Evolutionary conservation across 768 basidiomycete species (phyloP).

Genomic region (Amanita pallidorosea): DNA sequence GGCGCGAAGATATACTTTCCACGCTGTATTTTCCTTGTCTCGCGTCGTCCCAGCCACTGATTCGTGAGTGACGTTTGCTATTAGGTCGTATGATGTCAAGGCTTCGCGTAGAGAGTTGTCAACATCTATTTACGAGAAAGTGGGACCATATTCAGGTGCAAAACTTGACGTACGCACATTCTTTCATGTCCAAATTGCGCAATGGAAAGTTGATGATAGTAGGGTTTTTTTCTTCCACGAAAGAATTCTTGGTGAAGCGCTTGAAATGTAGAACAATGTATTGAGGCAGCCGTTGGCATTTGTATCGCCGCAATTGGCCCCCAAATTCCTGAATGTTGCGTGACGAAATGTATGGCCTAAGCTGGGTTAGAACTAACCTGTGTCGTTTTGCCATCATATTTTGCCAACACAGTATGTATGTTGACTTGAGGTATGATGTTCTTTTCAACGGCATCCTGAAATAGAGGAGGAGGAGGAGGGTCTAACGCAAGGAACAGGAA

Average conservation of each 20-base stretch:
- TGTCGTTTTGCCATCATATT: conserved; percentile 88
- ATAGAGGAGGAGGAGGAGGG: conserved; percentile 93
- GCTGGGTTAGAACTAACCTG: conserved; percentile 41
- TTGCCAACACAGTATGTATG: conserved; percentile 79
- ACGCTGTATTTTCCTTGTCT: conserved; percentile 83
- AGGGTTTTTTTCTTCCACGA: conserved; percentile 98
- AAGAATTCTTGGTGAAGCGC: conserved; percentile 91
- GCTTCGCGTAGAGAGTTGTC: conserved; percentile 52
- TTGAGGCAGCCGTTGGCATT: conserved; percentile 79
- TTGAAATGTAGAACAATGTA: conserved; percentile 95
- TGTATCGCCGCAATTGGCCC: conserved; percentile 80
- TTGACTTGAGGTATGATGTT: conserved; percentile 98
- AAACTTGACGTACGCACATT: conserved; percentile 52
- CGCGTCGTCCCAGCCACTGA: conserved; percentile 93
- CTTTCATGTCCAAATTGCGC: conserved; percentile 82
- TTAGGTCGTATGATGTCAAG: conserved; percentile 79
- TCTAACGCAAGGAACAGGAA: conserved; percentile 96
- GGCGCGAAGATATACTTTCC: conserved; percentile 84
- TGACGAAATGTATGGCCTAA: neutral
- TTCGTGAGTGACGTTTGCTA: conserved; percentile 93
- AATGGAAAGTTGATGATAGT: conserved; percentile 98
- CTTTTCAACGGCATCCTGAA: conserved; percentile 93
- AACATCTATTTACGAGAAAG: conserved; percentile 47
- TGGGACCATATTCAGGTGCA: conserved; percentile 10
- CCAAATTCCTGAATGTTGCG: conserved; percentile 55